Percentiles rank a stretch among this genome's conserved stretches.
These are phyloP conservation scores for Phytophthora cryptogea DNA, from an alignment of 352 stramenopile genomes.

Conservation along the genomic window DNA sequence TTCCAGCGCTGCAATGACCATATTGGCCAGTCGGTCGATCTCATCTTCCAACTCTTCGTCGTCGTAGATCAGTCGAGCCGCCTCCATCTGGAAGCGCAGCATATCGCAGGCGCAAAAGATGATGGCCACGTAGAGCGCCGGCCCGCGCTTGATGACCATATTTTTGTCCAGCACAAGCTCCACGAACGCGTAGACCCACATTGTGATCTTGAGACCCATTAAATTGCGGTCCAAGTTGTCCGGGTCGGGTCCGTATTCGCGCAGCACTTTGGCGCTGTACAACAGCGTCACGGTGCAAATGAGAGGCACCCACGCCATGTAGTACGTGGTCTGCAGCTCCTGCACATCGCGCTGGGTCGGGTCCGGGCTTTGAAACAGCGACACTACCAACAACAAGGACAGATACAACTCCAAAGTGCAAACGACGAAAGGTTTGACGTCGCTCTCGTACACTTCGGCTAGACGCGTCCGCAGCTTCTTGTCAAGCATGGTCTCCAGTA, in stretches of 20 bases:
- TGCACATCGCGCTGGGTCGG: constrained; percentile 40
- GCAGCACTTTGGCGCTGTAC: constrained; percentile 41
- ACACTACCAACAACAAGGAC: constrained; percentile 54
- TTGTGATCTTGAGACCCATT: constrained; percentile 52
- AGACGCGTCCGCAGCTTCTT: constrained; percentile 14
- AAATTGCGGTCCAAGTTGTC: constrained; percentile 60
- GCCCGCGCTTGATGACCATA: constrained; percentile 56
- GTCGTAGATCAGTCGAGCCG: constrained; percentile 53
- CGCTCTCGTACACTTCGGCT: constrained; percentile 22
- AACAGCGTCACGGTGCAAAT: constrained; percentile 40
- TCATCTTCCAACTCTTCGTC: constrained; percentile 53
- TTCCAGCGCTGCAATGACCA: constrained; percentile 38
- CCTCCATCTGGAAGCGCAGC: constrained; percentile 64
- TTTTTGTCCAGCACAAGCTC: constrained; percentile 55
- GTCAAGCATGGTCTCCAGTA: neutral
- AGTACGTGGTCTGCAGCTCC: constrained; percentile 56
- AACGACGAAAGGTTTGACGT: constrained; percentile 54
- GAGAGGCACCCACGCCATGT: constrained; percentile 55
- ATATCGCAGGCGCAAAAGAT: constrained; percentile 62
- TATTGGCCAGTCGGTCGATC: constrained; percentile 40
- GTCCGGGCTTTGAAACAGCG: constrained; percentile 56
- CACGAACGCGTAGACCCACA: constrained; percentile 49
- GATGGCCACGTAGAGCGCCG: constrained; percentile 49
- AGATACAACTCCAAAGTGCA: constrained; percentile 57
- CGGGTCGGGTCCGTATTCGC: constrained; percentile 36